Evolutionary conservation across 805 yeast genomes (phyloP).

Genomic region (Grigorovia jiainica): DNA sequence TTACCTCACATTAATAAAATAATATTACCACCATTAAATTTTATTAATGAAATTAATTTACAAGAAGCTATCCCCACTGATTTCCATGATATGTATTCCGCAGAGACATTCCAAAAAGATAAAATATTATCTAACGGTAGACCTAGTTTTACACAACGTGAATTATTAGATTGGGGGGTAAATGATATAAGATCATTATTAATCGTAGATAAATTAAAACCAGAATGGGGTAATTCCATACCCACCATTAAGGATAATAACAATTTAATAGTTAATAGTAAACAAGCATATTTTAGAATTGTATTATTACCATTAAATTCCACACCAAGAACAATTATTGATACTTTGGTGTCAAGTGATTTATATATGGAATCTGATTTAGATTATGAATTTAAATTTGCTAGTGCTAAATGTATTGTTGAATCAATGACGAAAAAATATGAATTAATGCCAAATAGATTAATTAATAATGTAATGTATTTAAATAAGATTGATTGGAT

Average conservation of each 20-base stretch:
- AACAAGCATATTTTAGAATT: constrained; percentile 22
- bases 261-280: background rate
- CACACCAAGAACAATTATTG: constrained; percentile 39
- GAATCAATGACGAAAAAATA: constrained; percentile 47
- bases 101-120: constrained; percentile 39
- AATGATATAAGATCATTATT: constrained; percentile 60
- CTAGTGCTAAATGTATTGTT: constrained; percentile 56
- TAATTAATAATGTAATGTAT: constrained; percentile 22
- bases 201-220: constrained; percentile 39
- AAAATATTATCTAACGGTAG: constrained; percentile 43
- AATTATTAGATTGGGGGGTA: constrained; percentile 58
- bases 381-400: constrained; percentile 42
- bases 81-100: constrained; percentile 48
- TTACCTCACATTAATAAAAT: background rate
- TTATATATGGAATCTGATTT: constrained; percentile 57
- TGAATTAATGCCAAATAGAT: constrained; percentile 20
- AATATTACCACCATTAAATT: constrained; percentile 9
- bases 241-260: constrained; percentile 31
- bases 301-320: constrained; percentile 44
- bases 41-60: constrained; percentile 26
- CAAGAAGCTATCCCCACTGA: constrained; percentile 44
- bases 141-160: constrained; percentile 53
- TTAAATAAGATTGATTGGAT: constrained; percentile 60
- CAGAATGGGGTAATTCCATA: constrained; percentile 47
- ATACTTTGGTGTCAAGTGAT: constrained; percentile 46